A percentile compares a stretch with the other conserved stretches of the same genome.
These are phyloP conservation scores for Phytophthora cryptogea DNA, from an alignment of 352 stramenopile species.

Conservation along the genomic window DNA sequence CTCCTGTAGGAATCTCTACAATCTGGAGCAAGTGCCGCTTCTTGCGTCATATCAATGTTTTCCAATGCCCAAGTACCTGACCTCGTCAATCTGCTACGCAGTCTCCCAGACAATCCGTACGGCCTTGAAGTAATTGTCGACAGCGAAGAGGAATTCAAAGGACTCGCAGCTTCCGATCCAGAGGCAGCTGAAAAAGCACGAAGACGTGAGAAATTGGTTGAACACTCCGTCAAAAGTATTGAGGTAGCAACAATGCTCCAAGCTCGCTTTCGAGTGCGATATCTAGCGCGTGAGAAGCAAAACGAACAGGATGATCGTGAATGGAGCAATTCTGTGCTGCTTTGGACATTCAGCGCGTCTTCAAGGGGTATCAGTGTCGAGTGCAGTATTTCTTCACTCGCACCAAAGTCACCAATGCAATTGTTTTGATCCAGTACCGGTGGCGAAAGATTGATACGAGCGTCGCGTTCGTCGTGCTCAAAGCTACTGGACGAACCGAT, in stretches of 20 bases:
- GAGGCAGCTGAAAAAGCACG: slow-evolving; percentile 39
- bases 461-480: slow-evolving; percentile 54
- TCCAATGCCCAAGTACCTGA: slow-evolving; percentile 36
- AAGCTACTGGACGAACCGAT: slow-evolving; percentile 65
- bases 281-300: slow-evolving; percentile 31
- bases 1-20: slow-evolving; percentile 23
- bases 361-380: slow-evolving; percentile 47
- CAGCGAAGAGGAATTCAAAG: slow-evolving; percentile 37
- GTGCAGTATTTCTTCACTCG: slow-evolving; percentile 46
- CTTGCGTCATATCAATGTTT: slow-evolving; percentile 58
- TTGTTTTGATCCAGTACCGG: slow-evolving; percentile 62
- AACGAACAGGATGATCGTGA: slow-evolving; percentile 29
- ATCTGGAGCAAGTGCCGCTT: slow-evolving; percentile 46
- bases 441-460: slow-evolving; percentile 57
- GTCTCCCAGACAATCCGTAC: slow-evolving; percentile 54
- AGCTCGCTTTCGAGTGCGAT: slow-evolving; percentile 39
- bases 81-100: slow-evolving; percentile 33
- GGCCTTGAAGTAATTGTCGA: slow-evolving; percentile 60
- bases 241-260: slow-evolving; percentile 51
- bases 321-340: slow-evolving; percentile 56
- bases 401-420: slow-evolving; percentile 34
- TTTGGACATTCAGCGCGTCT: slow-evolving; percentile 63
- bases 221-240: slow-evolving; percentile 16
- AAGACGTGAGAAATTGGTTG: slow-evolving; percentile 37
- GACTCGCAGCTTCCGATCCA: slow-evolving; percentile 46